These are phyloP conservation scores for Seiridium unicorne DNA, from an alignment of 2,329 filamentous ascomycete species.

Conservation along the genomic window DNA sequence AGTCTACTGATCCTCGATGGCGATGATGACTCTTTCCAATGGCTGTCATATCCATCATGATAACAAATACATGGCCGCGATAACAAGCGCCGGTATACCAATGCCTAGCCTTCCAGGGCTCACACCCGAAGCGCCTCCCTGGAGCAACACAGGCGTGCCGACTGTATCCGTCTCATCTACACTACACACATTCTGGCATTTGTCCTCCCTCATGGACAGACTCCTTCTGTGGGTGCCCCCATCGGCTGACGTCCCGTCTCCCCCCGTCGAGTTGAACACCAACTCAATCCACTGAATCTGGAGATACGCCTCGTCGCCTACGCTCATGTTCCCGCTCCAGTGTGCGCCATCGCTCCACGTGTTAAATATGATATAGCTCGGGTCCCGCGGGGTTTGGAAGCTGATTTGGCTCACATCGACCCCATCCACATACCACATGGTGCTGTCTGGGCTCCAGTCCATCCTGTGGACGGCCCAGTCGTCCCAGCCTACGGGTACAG, in stretches of 20 bases:
- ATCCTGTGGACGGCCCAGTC: constrained; percentile 58
- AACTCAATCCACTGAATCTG: constrained; percentile 65
- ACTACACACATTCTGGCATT: constrained; percentile 27
- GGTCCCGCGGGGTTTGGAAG: constrained; percentile 52
- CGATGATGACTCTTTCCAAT: too few relatives aligned
- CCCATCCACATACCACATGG: constrained; percentile 57
- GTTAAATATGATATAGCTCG: constrained; percentile 54
- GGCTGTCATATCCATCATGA: background rate
- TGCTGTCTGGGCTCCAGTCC: constrained; percentile 56
- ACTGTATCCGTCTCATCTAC: constrained; percentile 29
- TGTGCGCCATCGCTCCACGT: constrained; percentile 59
- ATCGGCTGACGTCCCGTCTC: constrained; percentile 2
- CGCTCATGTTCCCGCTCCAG: constrained; percentile 59
- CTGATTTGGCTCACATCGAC: constrained; percentile 46
- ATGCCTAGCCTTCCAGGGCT: background rate
- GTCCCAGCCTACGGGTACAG: constrained; percentile 45
- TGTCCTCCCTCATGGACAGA: background rate
- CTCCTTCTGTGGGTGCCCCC: background rate
- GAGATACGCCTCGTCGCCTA: constrained; percentile 47
- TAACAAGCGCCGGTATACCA: background rate
- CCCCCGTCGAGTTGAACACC: constrained; percentile 46
- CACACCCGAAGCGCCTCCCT: background rate
- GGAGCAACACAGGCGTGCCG: constrained; percentile 31
- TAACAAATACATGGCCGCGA: background rate
- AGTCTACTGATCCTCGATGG: too few relatives aligned